Conservation (phyloP, 306 rosid genomes). For the Acacia crassicarpa region DNA sequence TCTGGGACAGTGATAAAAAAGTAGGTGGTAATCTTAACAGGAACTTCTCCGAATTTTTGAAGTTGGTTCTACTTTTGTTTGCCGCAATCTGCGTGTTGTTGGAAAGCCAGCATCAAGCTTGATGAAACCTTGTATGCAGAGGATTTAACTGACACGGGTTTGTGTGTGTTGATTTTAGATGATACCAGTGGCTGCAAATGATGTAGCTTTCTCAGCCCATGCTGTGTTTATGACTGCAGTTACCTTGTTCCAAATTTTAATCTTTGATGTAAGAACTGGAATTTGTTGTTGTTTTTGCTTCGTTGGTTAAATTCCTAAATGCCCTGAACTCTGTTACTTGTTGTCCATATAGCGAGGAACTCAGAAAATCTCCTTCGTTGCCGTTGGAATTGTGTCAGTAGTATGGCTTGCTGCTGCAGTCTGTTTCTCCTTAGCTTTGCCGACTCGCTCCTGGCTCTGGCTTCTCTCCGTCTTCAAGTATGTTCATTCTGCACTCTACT, state of each 20-base stretch:
- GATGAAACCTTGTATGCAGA: background rate
- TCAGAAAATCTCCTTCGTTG: slow-evolving; percentile 69
- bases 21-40: background rate
- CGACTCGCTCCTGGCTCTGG: slow-evolving; percentile 90
- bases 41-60: background rate
- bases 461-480: slow-evolving; percentile 79
- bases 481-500: slow-evolving; percentile 11
- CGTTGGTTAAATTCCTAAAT: background rate
- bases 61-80: background rate
- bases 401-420: slow-evolving; percentile 78
- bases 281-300: slow-evolving; percentile 5
- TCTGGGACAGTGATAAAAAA: background rate
- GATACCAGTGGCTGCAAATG: slow-evolving; percentile 96
- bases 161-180: slow-evolving; percentile 49
- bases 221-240: slow-evolving; percentile 81
- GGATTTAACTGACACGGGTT: background rate
- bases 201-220: slow-evolving; percentile 88
- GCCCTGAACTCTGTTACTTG: slow-evolving; percentile 23
- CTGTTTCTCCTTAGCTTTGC: slow-evolving; percentile 78
- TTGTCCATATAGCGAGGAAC: slow-evolving; percentile 65
- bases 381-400: slow-evolving; percentile 55
- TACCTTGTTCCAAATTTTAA: slow-evolving; percentile 67
- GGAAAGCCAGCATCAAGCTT: background rate
- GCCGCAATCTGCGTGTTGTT: background rate
- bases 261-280: slow-evolving; percentile 62